These are phyloP conservation scores for Phytophthora crassamura DNA, from an alignment of 352 stramenopile species.

Conservation along the genomic window DNA sequence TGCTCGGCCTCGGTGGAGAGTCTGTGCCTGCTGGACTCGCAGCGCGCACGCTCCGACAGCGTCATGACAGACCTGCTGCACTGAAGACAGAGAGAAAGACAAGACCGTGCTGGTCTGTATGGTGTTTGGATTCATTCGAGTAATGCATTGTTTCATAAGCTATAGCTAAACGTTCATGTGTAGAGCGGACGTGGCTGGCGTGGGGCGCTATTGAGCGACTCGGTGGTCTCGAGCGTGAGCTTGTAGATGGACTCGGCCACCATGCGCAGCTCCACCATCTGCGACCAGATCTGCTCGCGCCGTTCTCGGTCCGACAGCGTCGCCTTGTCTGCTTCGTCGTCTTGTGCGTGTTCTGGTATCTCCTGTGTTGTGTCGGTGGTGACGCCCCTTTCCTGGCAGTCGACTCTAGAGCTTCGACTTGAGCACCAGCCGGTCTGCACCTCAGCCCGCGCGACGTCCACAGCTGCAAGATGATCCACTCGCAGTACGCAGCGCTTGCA, in stretches of 20 bases:
- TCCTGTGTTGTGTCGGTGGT: constrained; percentile 23
- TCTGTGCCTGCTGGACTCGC: constrained; percentile 36
- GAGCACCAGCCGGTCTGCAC: constrained; percentile 22
- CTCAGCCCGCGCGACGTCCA: constrained; percentile 36
- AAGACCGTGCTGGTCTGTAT: too few species aligned
- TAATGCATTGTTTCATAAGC: not conserved
- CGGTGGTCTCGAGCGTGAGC: constrained; percentile 38
- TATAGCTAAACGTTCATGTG: too few species aligned
- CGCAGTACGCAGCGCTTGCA: constrained; percentile 40
- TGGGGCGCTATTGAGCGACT: constrained; percentile 28
- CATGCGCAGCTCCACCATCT: constrained; percentile 56
- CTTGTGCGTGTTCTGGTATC: constrained; percentile 7
- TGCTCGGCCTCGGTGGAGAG: constrained; percentile 36
- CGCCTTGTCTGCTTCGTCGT: constrained; percentile 4
- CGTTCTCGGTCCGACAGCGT: constrained; percentile 30
- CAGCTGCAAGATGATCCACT: constrained; percentile 31
- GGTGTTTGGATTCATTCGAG: not conserved
- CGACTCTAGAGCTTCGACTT: not conserved
- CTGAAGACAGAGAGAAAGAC: constrained; percentile 9
- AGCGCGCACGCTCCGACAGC: constrained; percentile 31
- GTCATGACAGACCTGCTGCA: constrained; percentile 37
- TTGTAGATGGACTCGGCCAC: constrained; percentile 60
- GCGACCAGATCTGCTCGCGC: constrained; percentile 45
- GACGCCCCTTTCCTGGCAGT: constrained; percentile 8
- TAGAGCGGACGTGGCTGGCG: too few species aligned